These are phyloP conservation scores for Corchorus capsularis DNA, from an alignment of 345 rosid genomes.

Conservation along the genomic window DNA sequence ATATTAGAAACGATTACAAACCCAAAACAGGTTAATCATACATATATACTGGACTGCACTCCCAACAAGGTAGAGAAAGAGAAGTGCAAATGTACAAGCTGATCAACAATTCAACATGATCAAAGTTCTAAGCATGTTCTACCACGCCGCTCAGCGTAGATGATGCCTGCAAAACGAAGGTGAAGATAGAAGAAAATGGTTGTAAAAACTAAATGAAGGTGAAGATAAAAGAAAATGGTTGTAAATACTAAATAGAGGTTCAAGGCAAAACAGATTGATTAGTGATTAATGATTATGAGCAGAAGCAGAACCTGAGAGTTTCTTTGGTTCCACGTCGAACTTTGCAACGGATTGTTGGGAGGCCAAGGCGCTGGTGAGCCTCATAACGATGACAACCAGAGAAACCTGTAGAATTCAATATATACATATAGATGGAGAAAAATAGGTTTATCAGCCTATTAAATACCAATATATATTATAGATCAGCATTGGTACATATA, in stretches of 20 bases:
- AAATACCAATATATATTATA: background rate
- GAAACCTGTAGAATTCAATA: slow-evolving; percentile 51
- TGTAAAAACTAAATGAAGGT: background rate
- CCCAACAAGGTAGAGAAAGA: background rate
- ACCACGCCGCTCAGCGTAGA: slow-evolving; percentile 53
- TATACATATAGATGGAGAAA: background rate
- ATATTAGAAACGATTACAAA: background rate
- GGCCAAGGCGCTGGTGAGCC: slow-evolving; percentile 86
- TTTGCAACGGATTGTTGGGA: slow-evolving; percentile 88
- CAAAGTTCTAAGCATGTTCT: slow-evolving; percentile 5
- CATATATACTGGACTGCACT: background rate
- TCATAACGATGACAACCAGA: slow-evolving; percentile 93
- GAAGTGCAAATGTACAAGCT: background rate
- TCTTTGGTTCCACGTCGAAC: slow-evolving; percentile 86
- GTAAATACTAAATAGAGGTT: background rate
- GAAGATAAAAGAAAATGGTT: background rate
- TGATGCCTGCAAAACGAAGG: slow-evolving; percentile 68
- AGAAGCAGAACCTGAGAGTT: slow-evolving; percentile 59
- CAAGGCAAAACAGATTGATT: background rate
- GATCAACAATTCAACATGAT: background rate
- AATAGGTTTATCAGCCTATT: background rate
- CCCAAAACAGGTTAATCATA: background rate
- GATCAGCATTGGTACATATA: background rate
- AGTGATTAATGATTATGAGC: background rate
- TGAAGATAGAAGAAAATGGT: background rate